phyloP scores from a whole-genome alignment of 2,329 filamentous ascomycete species.

The Aschersonia sp. region DNA sequence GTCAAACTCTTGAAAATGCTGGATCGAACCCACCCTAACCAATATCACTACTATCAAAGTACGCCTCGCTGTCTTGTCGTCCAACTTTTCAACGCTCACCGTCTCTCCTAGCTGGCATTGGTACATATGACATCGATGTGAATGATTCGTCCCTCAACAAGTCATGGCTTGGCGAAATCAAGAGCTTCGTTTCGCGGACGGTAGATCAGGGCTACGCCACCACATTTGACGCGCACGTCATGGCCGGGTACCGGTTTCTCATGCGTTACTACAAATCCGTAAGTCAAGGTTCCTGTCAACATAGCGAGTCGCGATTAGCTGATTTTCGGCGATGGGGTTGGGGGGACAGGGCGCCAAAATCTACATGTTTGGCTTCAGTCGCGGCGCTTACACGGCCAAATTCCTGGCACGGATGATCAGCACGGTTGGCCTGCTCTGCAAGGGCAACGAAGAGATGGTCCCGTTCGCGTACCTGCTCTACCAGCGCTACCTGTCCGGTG shows the following conservation, averaged over 20 bases:
- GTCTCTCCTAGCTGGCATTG: slow-evolving; percentile 26
- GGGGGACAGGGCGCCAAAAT: slow-evolving; percentile 28
- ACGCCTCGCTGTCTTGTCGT: slow-evolving; percentile 5
- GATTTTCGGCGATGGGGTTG: neutral
- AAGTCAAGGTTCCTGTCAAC: slow-evolving; percentile 5
- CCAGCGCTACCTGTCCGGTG: slow-evolving; percentile 24
- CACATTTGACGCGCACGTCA: slow-evolving; percentile 35
- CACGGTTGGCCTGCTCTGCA: slow-evolving; percentile 31
- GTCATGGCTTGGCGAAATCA: slow-evolving; percentile 16
- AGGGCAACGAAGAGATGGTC: slow-evolving; percentile 39
- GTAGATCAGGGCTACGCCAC: slow-evolving; percentile 28
- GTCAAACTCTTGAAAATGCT: slow-evolving; percentile 33
- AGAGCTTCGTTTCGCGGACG: slow-evolving; percentile 21
- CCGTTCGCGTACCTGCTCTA: slow-evolving; percentile 32
- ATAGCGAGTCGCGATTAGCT: neutral
- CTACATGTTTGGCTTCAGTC: slow-evolving; percentile 39
- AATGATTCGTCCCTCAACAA: slow-evolving; percentile 20
- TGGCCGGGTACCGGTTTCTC: slow-evolving; percentile 36
- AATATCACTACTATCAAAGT: slow-evolving; percentile 37
- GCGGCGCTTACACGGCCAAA: slow-evolving; percentile 37
- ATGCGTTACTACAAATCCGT: slow-evolving; percentile 37
- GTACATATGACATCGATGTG: slow-evolving; percentile 31
- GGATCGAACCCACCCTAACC: slow-evolving; percentile 25
- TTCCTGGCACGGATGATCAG: slow-evolving; percentile 37
- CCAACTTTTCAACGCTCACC: neutral